Conservation (phyloP, 192 early-diverging fungal genomes). For the Endogone sp. region DNA sequence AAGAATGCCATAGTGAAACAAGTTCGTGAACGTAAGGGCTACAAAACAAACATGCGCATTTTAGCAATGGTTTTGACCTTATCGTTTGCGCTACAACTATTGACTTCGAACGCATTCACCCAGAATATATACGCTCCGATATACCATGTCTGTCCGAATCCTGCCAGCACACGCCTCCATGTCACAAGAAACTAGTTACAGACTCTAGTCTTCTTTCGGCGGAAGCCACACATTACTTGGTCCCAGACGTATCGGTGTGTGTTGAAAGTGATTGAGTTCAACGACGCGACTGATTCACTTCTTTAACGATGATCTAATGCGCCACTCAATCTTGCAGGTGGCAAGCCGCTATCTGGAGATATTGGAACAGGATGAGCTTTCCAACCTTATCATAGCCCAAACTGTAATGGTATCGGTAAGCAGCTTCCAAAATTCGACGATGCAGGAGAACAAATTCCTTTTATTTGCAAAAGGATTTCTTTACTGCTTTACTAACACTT, state of each 20-base stretch:
- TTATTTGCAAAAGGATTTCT: no score
- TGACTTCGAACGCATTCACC: background rate
- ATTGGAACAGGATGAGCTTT: conserved; percentile 62
- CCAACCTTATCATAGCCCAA: conserved; percentile 65
- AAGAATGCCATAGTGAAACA: conserved; percentile 47
- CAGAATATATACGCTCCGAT: conserved; percentile 55
- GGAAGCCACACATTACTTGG: conserved; percentile 37
- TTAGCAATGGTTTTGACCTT: background rate
- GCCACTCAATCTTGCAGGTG: no score
- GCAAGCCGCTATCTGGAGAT: conserved; percentile 61
- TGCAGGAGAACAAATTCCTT: no score
- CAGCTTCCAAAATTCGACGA: no score
- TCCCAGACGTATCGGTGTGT: conserved; percentile 48
- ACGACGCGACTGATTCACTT: background rate
- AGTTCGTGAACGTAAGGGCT: conserved; percentile 45
- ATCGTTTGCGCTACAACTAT: background rate
- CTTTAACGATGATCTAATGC: background rate
- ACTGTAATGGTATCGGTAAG: conserved; percentile 54
- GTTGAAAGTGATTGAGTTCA: background rate
- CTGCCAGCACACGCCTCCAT: conserved; percentile 32
- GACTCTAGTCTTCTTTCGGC: conserved; percentile 32
- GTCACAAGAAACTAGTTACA: conserved; percentile 22
- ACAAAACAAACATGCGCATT: background rate
- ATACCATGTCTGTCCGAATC: conserved; percentile 49
- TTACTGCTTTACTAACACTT: background rate